These are phyloP conservation scores for Bertia moriformis DNA, from an alignment of 2,329 filamentous ascomycete genomes.

Conservation along the genomic window DNA sequence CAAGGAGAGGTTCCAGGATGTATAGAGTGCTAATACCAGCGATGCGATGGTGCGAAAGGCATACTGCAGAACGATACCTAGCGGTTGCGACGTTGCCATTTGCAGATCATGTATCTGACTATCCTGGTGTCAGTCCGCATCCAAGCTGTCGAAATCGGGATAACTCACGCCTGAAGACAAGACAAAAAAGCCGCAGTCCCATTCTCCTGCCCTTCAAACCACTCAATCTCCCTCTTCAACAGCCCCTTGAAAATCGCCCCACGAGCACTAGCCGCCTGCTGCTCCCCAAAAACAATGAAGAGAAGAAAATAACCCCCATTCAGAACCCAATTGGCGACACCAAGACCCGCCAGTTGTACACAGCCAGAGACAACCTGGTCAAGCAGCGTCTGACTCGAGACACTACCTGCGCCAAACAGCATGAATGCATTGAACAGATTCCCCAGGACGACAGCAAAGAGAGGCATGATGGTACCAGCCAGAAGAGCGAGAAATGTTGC, in stretches of 20 bases:
- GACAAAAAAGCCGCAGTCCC: conserved; percentile 61
- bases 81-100: conserved; percentile 61
- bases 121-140: conserved; percentile 7
- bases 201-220: conserved; percentile 64
- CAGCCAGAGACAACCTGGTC: conserved; percentile 42
- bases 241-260: conserved; percentile 52
- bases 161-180: conserved; percentile 56
- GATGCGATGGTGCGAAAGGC: conserved; percentile 49
- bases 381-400: conserved; percentile 34
- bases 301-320: conserved; percentile 51
- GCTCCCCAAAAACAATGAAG: conserved; percentile 69
- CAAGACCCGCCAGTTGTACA: conserved; percentile 47
- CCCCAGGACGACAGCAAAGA: conserved; percentile 58
- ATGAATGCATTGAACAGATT: conserved; percentile 61
- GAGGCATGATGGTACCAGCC: conserved; percentile 48
- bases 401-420: conserved; percentile 40
- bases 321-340: conserved; percentile 48
- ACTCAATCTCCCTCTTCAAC: conserved; percentile 59
- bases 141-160: too few species aligned
- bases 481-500: conserved; percentile 41
- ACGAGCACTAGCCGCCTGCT: conserved; percentile 57
- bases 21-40: conserved; percentile 59
- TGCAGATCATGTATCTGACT: conserved; percentile 77
- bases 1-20: conserved; percentile 72
- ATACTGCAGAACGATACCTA: conserved; percentile 57